A percentile compares a stretch with the other conserved stretches of the same genome.
These are phyloP conservation scores for Botrytis medusae DNA, from an alignment of 2,329 filamentous ascomycete species.

Conservation along the genomic window DNA sequence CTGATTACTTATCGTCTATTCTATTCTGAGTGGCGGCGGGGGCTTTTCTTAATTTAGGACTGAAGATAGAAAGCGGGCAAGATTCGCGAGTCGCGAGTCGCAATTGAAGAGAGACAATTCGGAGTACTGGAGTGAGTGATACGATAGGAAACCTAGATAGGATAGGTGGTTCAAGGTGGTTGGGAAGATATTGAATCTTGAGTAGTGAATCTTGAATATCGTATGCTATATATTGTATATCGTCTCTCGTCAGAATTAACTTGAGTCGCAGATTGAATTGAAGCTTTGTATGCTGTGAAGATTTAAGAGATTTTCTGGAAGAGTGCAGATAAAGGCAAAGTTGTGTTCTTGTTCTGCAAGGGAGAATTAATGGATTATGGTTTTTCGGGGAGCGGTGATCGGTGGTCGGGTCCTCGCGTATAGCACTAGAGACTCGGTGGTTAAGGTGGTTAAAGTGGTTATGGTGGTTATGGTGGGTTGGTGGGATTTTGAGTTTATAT, in stretches of 20 bases:
- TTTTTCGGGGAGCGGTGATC: slow-evolving; percentile 19
- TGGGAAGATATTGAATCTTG: background rate
- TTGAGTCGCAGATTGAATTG: background rate
- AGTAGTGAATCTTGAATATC: background rate
- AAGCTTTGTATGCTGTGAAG: background rate
- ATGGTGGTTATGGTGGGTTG: background rate
- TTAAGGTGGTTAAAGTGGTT: background rate
- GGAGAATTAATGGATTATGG: slow-evolving; percentile 8
- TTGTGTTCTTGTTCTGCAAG: slow-evolving; percentile 14
- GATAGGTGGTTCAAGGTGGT: background rate
- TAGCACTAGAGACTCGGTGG: slow-evolving; percentile 2
- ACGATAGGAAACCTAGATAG: background rate
- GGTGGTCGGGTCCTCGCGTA: slow-evolving; percentile 16
- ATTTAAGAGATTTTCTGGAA: background rate
- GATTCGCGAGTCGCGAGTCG: slow-evolving; percentile 17
- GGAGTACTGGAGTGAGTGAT: background rate
- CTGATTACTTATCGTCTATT: slow-evolving; percentile 14
- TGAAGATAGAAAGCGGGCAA: slow-evolving; percentile 16
- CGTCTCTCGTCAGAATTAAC: background rate
- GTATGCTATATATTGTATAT: background rate
- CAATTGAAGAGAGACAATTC: slow-evolving; percentile 12
- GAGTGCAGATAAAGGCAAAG: slow-evolving; percentile 1
- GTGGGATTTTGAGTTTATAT: background rate
- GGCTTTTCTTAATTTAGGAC: slow-evolving; percentile 10
- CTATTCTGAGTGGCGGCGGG: slow-evolving; percentile 8